Base-by-base conservation (phyloP, 331 rosid genomes). In the Acacia pycnantha region DNA sequence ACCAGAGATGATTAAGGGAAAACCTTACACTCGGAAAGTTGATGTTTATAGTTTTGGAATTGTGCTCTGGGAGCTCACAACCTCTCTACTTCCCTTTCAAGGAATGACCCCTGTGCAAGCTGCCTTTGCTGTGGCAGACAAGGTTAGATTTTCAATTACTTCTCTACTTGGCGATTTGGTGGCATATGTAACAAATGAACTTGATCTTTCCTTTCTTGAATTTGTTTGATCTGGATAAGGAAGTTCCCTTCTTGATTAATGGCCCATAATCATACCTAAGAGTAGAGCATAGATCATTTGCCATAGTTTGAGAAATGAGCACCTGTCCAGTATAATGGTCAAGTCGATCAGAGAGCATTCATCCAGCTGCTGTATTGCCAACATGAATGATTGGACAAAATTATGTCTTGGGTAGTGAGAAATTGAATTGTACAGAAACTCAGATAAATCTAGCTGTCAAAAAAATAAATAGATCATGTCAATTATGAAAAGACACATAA, bases 41-140 rank as follows among this genome's bases (percentile, higher is more conserved):
- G 98, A 94, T 81, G 97, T 94, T 15, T 94, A 94, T 81, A 92
- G 98, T 79, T 94, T 94, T 41, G 98, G 98, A 43, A 92, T 94
- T 79, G 98, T 94, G 87, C 88, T 94, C 54, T 94, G 98, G 98
- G 98, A 94, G 89, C 95, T 94, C 78, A 94, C 97, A 46, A 92
- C 98, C 18, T 85, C 89, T 48, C 78, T 94, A 80, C 95, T 92
- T 82, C 98, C 98, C 41, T 94, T 94, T 70, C 98, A 94, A 86
- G 98, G 97, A 76, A 94, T 94, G 97, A 94, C 98, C 51, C 98
- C 98, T 5, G 97, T 92, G 80, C 98, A 94, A 87, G 94, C 98
- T 82, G 98, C 98, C 51, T 94, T 94, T 88, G 98, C 98, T 33
- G 98, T 94, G 76, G 94, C 94, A 53, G 97, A 94, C 81, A 94